phyloP scores from a whole-genome alignment of 192 early-diverging fungal genomes.

The Backusella mclennaniae region DNA sequence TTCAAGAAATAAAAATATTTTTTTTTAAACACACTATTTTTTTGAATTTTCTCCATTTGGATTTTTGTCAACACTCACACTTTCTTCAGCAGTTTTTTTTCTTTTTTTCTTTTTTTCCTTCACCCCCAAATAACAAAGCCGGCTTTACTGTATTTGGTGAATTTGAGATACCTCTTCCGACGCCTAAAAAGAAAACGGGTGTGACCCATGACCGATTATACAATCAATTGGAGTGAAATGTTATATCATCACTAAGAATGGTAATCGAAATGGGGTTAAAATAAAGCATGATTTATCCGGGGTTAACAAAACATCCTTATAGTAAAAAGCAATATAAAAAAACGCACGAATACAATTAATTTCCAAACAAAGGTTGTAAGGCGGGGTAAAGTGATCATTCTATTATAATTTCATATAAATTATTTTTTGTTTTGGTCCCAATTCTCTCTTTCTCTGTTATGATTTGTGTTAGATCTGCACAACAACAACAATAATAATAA shows the following conservation, averaged over 20 bases:
- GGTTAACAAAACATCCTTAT: neutral
- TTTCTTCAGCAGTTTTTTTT: neutral
- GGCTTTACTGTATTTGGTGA: neutral
- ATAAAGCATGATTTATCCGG: constrained; percentile 8
- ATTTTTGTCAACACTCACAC: neutral
- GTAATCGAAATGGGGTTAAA: neutral
- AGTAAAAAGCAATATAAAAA: neutral
- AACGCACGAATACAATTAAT: neutral
- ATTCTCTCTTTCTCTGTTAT: neutral
- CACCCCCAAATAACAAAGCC: neutral
- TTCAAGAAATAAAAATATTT: neutral
- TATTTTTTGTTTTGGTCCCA: neutral
- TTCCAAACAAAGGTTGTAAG: neutral
- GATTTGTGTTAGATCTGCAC: constrained; percentile 3
- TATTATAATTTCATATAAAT: constrained; percentile 2
- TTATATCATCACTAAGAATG: constrained; percentile 9
- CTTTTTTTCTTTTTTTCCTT: too few relatives aligned
- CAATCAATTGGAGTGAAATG: neutral
- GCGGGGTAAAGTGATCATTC: neutral
- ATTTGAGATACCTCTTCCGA: neutral
- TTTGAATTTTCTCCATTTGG: constrained; percentile 1
- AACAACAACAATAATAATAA: neutral
- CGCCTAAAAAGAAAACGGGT: neutral
- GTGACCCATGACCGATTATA: constrained; percentile 6
- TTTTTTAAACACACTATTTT: neutral